These are phyloP conservation scores for Asterophora parasitica DNA, from an alignment of 768 basidiomycete species.

Conservation along the genomic window DNA sequence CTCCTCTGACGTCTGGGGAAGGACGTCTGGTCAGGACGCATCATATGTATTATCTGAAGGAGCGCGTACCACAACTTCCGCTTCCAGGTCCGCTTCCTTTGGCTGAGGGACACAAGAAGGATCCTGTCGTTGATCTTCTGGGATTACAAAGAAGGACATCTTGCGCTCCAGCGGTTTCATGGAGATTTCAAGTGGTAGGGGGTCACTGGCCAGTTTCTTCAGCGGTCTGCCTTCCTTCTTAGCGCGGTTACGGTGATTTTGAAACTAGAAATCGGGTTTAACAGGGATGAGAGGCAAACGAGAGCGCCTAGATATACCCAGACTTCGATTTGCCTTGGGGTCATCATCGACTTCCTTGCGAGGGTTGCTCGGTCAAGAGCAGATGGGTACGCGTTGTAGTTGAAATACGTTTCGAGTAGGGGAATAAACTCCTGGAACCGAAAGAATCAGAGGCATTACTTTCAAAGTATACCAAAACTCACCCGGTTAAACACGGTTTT, in stretches of 20 bases:
- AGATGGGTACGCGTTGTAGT: conserved; percentile 41
- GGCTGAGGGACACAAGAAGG: conserved; percentile 9
- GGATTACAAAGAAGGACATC: conserved; percentile 24
- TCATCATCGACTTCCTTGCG: conserved; percentile 39
- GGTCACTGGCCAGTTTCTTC: conserved; percentile 17
- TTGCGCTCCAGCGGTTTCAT: conserved; percentile 21
- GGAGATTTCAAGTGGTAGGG: conserved; percentile 17
- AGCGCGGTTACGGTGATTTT: conserved; percentile 45
- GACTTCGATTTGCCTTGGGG: conserved; percentile 43
- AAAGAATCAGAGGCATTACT: not conserved
- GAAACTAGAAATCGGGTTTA: conserved; percentile 34
- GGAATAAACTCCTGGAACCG: conserved; percentile 37
- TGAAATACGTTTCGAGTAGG: conserved; percentile 41
- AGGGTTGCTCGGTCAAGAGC: conserved; percentile 32
- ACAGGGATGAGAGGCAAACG: too few relatives aligned
- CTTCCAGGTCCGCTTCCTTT: conserved; percentile 6
- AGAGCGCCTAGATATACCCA: conserved; percentile 36
- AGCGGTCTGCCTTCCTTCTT: conserved; percentile 25
- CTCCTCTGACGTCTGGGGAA: not conserved
- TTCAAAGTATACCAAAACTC: not conserved
- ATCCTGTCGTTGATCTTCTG: conserved; percentile 11
- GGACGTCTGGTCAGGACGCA: not conserved
- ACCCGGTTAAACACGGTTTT: conserved; percentile 7
- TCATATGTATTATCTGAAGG: not conserved
- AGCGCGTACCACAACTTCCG: conserved; percentile 10